A percentile compares a stretch with the other conserved stretches of the same genome.
phyloP scores from a whole-genome alignment of 176 grass and related monocot genomes.

The Dactylis glomerata region DNA sequence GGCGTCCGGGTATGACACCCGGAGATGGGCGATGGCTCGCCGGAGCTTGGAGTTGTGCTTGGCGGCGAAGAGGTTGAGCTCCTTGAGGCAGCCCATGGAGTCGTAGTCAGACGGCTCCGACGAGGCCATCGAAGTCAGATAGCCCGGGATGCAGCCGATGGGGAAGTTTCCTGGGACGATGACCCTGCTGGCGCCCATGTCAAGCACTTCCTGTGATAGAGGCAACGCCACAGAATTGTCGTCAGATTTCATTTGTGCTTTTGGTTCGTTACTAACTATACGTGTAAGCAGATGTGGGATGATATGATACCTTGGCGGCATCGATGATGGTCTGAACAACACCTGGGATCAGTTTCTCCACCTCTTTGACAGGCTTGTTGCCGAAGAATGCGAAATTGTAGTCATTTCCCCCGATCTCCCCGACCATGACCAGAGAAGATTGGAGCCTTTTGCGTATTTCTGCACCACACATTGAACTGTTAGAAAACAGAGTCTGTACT shows the following conservation, averaged over 20 bases:
- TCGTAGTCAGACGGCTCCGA: slow-evolving; percentile 51
- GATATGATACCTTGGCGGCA: slow-evolving; percentile 45
- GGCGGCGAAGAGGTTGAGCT: slow-evolving; percentile 61
- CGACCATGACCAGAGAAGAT: slow-evolving; percentile 60
- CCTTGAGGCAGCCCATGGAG: slow-evolving; percentile 48
- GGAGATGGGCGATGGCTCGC: slow-evolving; percentile 38
- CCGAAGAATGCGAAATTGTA: slow-evolving; percentile 80
- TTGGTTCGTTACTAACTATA: background rate
- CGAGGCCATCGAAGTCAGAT: slow-evolving; percentile 54
- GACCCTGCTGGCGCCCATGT: slow-evolving; percentile 60
- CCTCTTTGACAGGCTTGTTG: slow-evolving; percentile 28
- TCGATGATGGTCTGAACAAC: slow-evolving; percentile 62
- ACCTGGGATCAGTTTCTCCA: slow-evolving; percentile 55
- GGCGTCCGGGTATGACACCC: slow-evolving; percentile 30
- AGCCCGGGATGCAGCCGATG: slow-evolving; percentile 75
- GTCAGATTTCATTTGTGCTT: background rate
- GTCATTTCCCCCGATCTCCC: slow-evolving; percentile 91
- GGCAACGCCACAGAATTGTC: background rate
- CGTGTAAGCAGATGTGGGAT: background rate
- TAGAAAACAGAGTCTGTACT: background rate
- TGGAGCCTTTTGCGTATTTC: slow-evolving; percentile 46
- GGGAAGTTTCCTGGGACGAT: slow-evolving; percentile 89
- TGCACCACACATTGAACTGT: background rate
- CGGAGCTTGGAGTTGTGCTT: slow-evolving; percentile 67
- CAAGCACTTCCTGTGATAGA: slow-evolving; percentile 51